Evolutionary conservation across 1,139 yeast genomes (phyloP).

Genomic region (Geotrichum aggregatum): DNA sequence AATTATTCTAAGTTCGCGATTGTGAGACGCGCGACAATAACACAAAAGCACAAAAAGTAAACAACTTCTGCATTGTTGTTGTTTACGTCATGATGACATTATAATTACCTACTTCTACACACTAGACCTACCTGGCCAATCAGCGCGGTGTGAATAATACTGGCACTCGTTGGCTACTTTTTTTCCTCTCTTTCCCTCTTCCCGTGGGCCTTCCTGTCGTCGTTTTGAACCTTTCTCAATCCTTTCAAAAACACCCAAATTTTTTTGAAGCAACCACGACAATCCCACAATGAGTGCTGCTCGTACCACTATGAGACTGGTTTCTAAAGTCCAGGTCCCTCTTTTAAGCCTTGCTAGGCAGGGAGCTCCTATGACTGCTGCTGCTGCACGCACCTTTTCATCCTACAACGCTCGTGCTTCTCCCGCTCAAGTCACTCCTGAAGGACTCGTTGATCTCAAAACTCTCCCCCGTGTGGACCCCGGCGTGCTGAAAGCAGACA

Average conservation of each 20-base stretch:
- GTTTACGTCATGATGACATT: background rate
- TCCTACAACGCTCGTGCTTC: slow-evolving; percentile 6
- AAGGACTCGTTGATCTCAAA: slow-evolving; percentile 35
- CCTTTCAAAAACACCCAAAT: too few relatives aligned
- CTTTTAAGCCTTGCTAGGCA: slow-evolving; percentile 5
- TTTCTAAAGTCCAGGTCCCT: slow-evolving; percentile 3
- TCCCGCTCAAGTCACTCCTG: slow-evolving; percentile 33
- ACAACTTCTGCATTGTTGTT: background rate
- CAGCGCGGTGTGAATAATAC: slow-evolving; percentile 16
- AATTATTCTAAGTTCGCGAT: slow-evolving; percentile 4
- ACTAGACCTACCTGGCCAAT: slow-evolving; percentile 13
- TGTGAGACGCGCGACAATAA: background rate
- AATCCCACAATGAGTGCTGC: slow-evolving; percentile 16
- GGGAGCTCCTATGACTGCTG: too few relatives aligned
- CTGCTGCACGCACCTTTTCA: slow-evolving; percentile 16
- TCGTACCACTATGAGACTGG: slow-evolving; percentile 13
- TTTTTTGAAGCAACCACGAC: slow-evolving; percentile 1
- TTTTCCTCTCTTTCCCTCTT: slow-evolving; percentile 1
- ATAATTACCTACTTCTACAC: background rate
- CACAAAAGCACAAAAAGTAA: slow-evolving; percentile 3
- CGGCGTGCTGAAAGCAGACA: slow-evolving; percentile 49
- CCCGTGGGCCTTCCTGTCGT: too few relatives aligned
- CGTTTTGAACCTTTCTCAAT: too few relatives aligned
- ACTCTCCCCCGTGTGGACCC: slow-evolving; percentile 37
- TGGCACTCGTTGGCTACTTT: slow-evolving; percentile 8